These are phyloP conservation scores for Diaporthe destruens DNA, from an alignment of 2,329 filamentous ascomycete species.

Conservation along the genomic window DNA sequence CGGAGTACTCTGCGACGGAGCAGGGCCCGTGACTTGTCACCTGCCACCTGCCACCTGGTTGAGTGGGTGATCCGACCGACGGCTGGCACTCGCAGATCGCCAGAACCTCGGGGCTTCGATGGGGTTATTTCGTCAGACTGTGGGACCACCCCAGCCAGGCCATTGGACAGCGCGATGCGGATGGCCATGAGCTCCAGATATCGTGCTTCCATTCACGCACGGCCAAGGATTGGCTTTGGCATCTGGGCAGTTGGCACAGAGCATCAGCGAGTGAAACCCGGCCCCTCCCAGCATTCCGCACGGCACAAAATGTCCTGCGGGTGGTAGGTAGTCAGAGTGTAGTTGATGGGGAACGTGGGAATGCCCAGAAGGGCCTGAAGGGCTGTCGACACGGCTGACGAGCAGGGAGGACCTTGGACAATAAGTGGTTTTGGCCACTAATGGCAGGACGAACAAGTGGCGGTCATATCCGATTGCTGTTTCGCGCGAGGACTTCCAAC, in stretches of 20 bases:
- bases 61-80: too few species aligned
- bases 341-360: neutral
- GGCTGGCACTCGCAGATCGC: conserved; percentile 8
- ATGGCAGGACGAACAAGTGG: conserved; percentile 34
- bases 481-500: neutral
- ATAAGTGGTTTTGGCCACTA: conserved; percentile 31
- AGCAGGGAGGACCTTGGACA: conserved; percentile 39
- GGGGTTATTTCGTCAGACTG: conserved; percentile 25
- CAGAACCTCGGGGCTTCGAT: conserved; percentile 20
- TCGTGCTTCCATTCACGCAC: conserved; percentile 25
- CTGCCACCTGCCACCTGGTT: too few species aligned
- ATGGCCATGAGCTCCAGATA: conserved; percentile 3
- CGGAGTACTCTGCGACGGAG: too few species aligned
- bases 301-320: too few species aligned
- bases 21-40: too few species aligned
- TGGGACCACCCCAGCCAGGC: neutral
- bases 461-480: conserved; percentile 39
- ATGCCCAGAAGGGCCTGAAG: neutral
- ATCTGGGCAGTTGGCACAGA: neutral
- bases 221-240: neutral
- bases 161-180: conserved; percentile 1
- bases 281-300: too few species aligned
- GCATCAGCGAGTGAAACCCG: conserved; percentile 2
- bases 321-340: too few species aligned
- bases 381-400: conserved; percentile 13